Evolutionary conservation across 176 grass and related monocot genomes (phyloP), one percentile per base, ranked within the genome.

Genomic region (Bolboschoenus planiculmis): DNA sequence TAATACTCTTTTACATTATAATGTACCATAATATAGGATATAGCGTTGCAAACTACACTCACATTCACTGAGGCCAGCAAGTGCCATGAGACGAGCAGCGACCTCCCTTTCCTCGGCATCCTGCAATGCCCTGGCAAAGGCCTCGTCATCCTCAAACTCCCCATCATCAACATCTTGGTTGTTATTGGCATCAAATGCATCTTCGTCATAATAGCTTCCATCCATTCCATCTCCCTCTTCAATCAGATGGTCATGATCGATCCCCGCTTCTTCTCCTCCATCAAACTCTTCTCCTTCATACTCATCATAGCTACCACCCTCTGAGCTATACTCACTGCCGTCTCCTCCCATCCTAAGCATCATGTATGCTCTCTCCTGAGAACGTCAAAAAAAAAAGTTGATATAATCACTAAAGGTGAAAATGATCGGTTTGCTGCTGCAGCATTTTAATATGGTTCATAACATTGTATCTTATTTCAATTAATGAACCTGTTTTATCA

Each of bases 331-430:
- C 24, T 99, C 93, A 57, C 97, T 93, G 23, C 82, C 97, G 10
- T 91, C 89, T 31, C 84, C 90, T 29, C 83, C 91, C 87, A 94
- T 95, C 4, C 85, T 66, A 5, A 99, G 89, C 97, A 95, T 90
- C 93, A 93, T 93, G 83, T 99, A 99, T 30, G 97, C 97, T 88
- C 97, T 89, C 85, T 99, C 97, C 97, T 99, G 93, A 68, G 61
- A 48, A 82, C 31, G 37, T 8, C 14, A 60, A 39, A 14, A 74
- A n/a, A 70, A 29, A 15, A 74, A 35, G 1, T 11, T 62, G 59
- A 30, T 85, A 55, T 68, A 68, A 39, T 33, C 46, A 8, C 23
- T 16, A 85, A 87, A 85, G 16, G 50, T 83, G 15, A 10, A 47
- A 66, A 89, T 75, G 70, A 50, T 83, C 76, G 7, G 10, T 48